Evolutionary conservation across 306 rosid species (phyloP).

Genomic region (Citrullus amarus): DNA sequence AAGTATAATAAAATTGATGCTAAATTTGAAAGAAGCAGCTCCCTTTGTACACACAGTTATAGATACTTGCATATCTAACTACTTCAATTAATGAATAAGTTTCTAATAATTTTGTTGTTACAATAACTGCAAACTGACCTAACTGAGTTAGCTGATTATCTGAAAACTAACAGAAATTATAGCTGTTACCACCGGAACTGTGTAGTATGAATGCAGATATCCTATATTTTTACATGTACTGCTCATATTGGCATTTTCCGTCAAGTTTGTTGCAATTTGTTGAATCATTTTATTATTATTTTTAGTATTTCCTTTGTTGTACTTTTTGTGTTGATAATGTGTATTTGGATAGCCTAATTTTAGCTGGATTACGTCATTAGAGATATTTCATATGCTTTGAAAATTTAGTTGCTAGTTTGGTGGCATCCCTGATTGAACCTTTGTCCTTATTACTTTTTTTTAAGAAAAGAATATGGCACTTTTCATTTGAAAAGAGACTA

Average conservation of each 20-base stretch:
- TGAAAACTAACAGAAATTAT: neutral
- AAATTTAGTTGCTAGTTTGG: neutral
- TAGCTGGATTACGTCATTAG: neutral
- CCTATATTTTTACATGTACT: neutral
- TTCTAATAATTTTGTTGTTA: neutral
- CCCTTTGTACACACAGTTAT: neutral
- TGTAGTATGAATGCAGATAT: neutral
- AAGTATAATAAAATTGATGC: neutral
- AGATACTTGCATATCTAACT: neutral
- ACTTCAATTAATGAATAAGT: neutral
- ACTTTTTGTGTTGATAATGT: neutral
- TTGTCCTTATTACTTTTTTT: slow-evolving; percentile 15
- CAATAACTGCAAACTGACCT: neutral
- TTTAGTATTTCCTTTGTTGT: neutral
- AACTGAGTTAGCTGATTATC: neutral
- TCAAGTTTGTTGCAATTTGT: neutral
- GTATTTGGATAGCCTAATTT: neutral
- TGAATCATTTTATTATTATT: neutral
- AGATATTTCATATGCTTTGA: neutral
- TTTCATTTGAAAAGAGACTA: too few species aligned
- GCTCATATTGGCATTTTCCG: neutral
- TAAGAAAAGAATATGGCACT: too few species aligned
- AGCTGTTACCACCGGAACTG: neutral
- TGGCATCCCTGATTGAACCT: neutral
- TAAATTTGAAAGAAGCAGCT: neutral